Conservation (phyloP, 2,329 filamentous ascomycete genomes). For the Xylaria sp. region DNA sequence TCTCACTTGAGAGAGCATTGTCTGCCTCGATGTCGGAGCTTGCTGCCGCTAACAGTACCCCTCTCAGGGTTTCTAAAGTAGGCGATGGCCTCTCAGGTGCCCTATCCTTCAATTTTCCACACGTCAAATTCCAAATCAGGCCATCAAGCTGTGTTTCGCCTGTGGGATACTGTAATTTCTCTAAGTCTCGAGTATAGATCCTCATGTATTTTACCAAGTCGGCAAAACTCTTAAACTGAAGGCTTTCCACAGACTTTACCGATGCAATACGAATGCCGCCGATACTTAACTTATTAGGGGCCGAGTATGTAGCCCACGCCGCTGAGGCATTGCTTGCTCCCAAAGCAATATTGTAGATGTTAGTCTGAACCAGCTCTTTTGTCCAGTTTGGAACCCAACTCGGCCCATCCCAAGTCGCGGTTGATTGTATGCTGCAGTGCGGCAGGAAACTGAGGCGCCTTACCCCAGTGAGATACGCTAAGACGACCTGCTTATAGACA, state of each 20-base stretch:
- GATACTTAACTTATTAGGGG: not conserved
- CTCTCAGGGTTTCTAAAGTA: not conserved
- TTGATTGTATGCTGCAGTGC: not conserved
- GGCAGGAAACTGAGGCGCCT: not conserved
- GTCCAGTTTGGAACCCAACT: constrained; percentile 30
- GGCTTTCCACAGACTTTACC: not conserved
- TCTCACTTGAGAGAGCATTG: not conserved
- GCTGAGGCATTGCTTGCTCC: not conserved
- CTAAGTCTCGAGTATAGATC: not conserved
- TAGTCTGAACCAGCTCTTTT: not conserved
- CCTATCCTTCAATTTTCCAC: not conserved
- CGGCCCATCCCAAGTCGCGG: constrained; percentile 1
- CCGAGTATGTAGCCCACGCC: not conserved
- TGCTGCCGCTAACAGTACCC: not conserved
- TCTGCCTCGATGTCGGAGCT: not conserved
- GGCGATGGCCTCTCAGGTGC: not conserved
- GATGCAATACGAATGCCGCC: not conserved
- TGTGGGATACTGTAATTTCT: not conserved
- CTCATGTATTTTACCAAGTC: not conserved
- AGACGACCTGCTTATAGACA: constrained; percentile 22
- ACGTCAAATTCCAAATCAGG: not conserved
- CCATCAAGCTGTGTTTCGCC: not conserved
- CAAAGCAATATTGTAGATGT: constrained; percentile 16
- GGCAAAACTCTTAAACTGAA: not conserved
- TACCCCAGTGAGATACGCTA: not conserved